phyloP scores from a whole-genome alignment of 768 basidiomycete genomes.

The Daedaleopsis sinensis region DNA sequence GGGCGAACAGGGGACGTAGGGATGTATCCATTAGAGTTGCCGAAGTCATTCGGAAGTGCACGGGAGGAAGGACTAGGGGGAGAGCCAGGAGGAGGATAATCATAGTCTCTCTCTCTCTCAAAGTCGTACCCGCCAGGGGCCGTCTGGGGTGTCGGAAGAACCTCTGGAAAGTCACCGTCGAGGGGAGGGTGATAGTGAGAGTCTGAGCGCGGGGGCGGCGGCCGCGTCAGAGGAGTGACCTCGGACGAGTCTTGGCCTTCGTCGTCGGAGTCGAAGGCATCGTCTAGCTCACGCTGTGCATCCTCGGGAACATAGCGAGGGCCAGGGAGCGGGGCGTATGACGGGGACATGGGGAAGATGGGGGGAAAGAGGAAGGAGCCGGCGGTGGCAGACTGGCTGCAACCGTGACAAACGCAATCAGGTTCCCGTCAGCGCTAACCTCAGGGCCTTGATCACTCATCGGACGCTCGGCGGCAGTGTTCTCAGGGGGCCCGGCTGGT shows the following conservation, averaged over 20 bases:
- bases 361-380: neutral
- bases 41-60: slow-evolving; percentile 67
- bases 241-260: slow-evolving; percentile 52
- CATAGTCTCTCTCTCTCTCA: slow-evolving; percentile 63
- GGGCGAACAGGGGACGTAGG: slow-evolving; percentile 51
- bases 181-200: slow-evolving; percentile 32
- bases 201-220: slow-evolving; percentile 20
- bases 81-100: slow-evolving; percentile 75
- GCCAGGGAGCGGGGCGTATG: slow-evolving; percentile 58
- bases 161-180: slow-evolving; percentile 17
- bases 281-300: slow-evolving; percentile 68
- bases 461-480: too few species aligned
- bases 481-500: too few species aligned
- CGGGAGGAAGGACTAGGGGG: slow-evolving; percentile 62
- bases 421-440: too few species aligned
- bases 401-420: slow-evolving; percentile 4
- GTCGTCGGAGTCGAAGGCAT: slow-evolving; percentile 65
- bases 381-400: neutral
- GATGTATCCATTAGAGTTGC: slow-evolving; percentile 72
- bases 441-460: neutral
- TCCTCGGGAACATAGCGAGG: slow-evolving; percentile 45
- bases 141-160: slow-evolving; percentile 23
- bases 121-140: slow-evolving; percentile 69
- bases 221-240: slow-evolving; percentile 41
- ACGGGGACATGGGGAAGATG: slow-evolving; percentile 44